Evolutionary conservation across 345 rosid genomes (phyloP), one percentile per base, ranked within the genome.

Genomic region (Aquilaria sinensis): DNA sequence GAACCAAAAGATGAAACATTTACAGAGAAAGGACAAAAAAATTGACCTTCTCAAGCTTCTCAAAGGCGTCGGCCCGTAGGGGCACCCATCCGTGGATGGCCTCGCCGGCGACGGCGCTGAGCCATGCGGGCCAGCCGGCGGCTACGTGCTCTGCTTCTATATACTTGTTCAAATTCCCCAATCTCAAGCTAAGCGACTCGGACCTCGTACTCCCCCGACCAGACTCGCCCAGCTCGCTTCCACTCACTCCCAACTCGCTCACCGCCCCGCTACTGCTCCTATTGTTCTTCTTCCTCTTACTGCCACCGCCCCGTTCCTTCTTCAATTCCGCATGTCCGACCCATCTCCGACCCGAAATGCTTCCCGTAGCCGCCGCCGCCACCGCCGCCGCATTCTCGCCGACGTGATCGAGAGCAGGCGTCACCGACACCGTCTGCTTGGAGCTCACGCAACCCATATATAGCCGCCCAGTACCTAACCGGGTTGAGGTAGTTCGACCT

Each of bases 91-190:
- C 99, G 7, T 85, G 96, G 64, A 94, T 86, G 66, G 99, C 97
- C 70, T 94, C 99, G 49, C 83, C 91, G 61, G 97, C 99, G 51
- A 88, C 99, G 70, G 92, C 90, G 61, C 86, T 86, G 16, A 94
- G 83, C 99, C 99, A 94, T 46, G 89, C 96, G 2, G 99, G 99
- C 99, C 99, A 94, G 1, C 99, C 99, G 2, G 97, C 99, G n/a
- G 99, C 95, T 63, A 88, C 92, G 56, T 94, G 97, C 72, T 94
- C 97, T 3, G 92, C 86, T 67, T 90, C 96, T 32, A 86, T 58
- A 58, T 86, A 94, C 84, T 75, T 86, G 0, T 77, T 84, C 65
- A 93, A 58, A 70, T 83, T 86, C 73, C 97, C 80, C 53, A 93
- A 64, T 57, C 97, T 77, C 56, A 85, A 86, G 68, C 97, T 94